Percentiles rank a stretch among this genome's conserved stretches.
These are phyloP conservation scores for Rhipidocladum racemiflorum DNA, from an alignment of 176 grass and related monocot genomes.

Conservation along the genomic window DNA sequence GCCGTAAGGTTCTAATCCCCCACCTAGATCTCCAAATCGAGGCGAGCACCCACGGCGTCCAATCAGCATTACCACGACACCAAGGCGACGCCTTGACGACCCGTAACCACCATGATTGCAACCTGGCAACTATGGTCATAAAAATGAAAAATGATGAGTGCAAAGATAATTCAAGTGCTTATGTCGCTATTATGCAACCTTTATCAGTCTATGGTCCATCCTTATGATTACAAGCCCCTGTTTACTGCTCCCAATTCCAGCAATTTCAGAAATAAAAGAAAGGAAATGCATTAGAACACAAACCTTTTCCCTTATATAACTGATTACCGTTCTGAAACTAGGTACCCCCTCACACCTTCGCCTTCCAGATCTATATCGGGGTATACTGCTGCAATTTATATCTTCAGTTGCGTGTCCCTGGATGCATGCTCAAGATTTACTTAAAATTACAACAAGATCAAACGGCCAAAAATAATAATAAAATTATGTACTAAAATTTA, in stretches of 20 bases:
- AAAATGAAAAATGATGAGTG: not conserved
- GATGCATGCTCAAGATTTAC: conserved; percentile 22
- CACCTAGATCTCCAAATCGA: too few species aligned
- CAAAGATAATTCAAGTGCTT: conserved; percentile 11
- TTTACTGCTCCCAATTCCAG: not conserved
- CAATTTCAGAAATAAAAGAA: conserved; percentile 7
- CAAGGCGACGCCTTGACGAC: too few species aligned
- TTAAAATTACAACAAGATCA: not conserved
- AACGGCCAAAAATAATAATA: not conserved
- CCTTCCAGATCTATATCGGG: conserved; percentile 28
- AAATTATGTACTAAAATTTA: not conserved
- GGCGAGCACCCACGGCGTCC: too few species aligned
- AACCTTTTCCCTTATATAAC: conserved; percentile 82
- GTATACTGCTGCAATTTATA: conserved; percentile 5
- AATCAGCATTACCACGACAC: too few species aligned
- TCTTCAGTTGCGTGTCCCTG: conserved; percentile 37
- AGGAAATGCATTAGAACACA: conserved; percentile 16
- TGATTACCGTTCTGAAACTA: conserved; percentile 54
- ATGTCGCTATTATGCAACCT: not conserved
- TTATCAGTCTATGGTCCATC: not conserved
- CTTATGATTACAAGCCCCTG: conserved; percentile 4
- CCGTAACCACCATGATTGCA: too few species aligned
- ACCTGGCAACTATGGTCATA: not conserved
- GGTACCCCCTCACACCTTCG: conserved; percentile 24
- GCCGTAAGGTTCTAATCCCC: too few species aligned